Base-by-base conservation (phyloP, 768 basidiomycete species). In the Auriculariales sp. region DNA sequence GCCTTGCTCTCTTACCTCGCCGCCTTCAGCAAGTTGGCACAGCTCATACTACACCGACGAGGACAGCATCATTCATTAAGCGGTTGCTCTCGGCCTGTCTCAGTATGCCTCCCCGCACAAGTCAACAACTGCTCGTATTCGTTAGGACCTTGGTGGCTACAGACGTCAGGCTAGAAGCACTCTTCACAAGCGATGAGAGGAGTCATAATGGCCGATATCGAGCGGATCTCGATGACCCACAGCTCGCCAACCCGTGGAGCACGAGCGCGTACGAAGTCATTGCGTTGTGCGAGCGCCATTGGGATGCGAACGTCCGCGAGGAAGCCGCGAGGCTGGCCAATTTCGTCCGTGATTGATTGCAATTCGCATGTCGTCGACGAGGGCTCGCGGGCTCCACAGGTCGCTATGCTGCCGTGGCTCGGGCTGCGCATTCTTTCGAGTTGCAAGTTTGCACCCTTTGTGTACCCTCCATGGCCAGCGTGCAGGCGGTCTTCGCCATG, bases 51-150 rank as follows among this genome's bases (percentile, higher is more conserved):
- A 24, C 68, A 81, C 53, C 74, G 80, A 44, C 39, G 75, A 81
- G 90, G 57, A 76, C 82, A 35, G 88, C 91, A 36, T 90, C 94
- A 2, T 98, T 98, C 64, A 75, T 85, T 49, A 98, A 98, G 66
- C 85, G 94, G n/a, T 72, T 98, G 44, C 71, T 94, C 27, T 73
- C 75, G 45, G 80, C 82, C 29, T 77, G 83, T 3, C 70, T 98
- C 33, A 80, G 85, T 59, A 92, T 93, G 81, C 76, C 92, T 0
- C 71, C 87, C 3, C 57, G 64, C 1, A 69, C 75, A 10, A 78
- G 80, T 17, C 66, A 81, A 39, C 79, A 81, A 28, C 71, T 82
- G 17, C 63, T 98, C 32, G 78, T 79, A 29, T 86, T 95, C 55
- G 79, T 93, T 5, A 68, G 68, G 31, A 71, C 68, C 35, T 68